Evolutionary conservation across 2,329 filamentous ascomycete species (phyloP).

Genomic region (Trichoderma asperellum): DNA sequence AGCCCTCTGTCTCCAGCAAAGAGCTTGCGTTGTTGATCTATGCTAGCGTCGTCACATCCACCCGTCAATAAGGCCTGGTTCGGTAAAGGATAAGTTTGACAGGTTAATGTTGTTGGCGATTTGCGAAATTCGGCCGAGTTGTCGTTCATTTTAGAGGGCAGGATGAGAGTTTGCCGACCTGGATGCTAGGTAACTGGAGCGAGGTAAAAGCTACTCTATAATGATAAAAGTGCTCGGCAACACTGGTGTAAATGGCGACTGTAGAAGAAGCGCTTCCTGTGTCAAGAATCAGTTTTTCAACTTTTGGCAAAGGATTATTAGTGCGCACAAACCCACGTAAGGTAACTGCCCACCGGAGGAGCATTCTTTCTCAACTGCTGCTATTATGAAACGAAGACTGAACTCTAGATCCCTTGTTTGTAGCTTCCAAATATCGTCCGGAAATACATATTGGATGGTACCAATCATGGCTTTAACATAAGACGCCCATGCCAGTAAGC

Average conservation of each 20-base stretch:
- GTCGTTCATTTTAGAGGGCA: background rate
- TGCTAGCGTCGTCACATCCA: background rate
- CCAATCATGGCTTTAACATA: background rate
- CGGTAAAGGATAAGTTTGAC: background rate
- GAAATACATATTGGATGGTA: background rate
- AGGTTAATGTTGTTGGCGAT: background rate
- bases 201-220: background rate
- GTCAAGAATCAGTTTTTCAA: background rate
- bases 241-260: background rate
- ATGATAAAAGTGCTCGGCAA: background rate
- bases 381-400: too few species aligned
- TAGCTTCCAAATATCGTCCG: background rate
- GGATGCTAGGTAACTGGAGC: background rate
- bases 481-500: constrained; percentile 1
- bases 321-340: background rate
- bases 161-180: background rate
- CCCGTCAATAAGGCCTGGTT: background rate
- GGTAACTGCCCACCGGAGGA: background rate
- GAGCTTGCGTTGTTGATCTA: background rate
- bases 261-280: background rate
- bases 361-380: background rate
- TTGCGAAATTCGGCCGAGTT: background rate
- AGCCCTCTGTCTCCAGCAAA: constrained; percentile 18
- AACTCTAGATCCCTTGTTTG: background rate
- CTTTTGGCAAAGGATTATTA: background rate